Percentiles rank a stretch among this genome's conserved stretches.
phyloP scores from a whole-genome alignment of 306 rosid species.

The Cajanus cajan region DNA sequence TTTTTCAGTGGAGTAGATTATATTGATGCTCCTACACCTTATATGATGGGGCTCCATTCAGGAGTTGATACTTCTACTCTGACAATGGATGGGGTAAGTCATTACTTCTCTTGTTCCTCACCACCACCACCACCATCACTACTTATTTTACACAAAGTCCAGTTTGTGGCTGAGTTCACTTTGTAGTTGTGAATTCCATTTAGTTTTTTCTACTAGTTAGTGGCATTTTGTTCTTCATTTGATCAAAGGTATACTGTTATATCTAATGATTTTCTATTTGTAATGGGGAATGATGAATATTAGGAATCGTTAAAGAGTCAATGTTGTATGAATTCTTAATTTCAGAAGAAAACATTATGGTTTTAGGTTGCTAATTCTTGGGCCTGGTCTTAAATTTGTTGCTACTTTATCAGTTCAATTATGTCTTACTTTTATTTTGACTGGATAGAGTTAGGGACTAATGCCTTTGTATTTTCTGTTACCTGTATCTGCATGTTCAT shows the following conservation, averaged over 20 bases:
- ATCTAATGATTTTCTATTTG: conserved; percentile 1
- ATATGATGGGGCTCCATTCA: conserved; percentile 99
- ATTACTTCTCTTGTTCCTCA: conserved; percentile 25
- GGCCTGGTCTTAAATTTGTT: conserved; percentile 11
- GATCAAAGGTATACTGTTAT: conserved; percentile 6
- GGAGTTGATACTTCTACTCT: conserved; percentile 83
- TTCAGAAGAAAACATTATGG: not conserved
- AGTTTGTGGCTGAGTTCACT: conserved; percentile 9
- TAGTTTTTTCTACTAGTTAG: conserved; percentile 10
- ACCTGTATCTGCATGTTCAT: too few species aligned
- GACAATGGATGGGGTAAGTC: conserved; percentile 94
- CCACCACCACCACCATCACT: not conserved
- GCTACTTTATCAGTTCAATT: too few species aligned
- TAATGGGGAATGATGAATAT: not conserved
- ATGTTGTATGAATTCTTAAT: conserved; percentile 8
- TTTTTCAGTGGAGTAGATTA: conserved; percentile 99
- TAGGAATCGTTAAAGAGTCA: conserved; percentile 6
- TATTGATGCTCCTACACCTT: conserved; percentile 98
- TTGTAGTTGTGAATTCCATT: conserved; percentile 18
- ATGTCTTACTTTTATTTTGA: conserved; percentile 8
- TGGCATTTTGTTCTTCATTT: not conserved
- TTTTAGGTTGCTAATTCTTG: conserved; percentile 16
- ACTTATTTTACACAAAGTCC: conserved; percentile 1
- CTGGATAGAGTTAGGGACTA: not conserved
- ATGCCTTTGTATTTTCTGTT: not conserved